These are phyloP conservation scores for Hansfordia pulvinata DNA, from an alignment of 2,329 filamentous ascomycete genomes.

Conservation along the genomic window DNA sequence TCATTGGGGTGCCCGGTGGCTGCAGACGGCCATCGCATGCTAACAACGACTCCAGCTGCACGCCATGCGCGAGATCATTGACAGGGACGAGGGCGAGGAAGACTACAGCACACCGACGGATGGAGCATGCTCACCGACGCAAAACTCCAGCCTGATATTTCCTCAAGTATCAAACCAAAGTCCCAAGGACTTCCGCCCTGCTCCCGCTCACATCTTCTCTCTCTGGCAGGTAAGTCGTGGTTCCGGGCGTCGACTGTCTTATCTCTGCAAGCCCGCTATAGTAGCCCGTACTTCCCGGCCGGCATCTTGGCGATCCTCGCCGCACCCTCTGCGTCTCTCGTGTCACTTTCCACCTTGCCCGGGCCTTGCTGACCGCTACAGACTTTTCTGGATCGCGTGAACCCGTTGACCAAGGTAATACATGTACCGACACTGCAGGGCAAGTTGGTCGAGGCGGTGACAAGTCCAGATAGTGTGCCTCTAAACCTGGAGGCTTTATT, in stretches of 20 bases:
- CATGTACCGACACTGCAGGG: conserved; percentile 59
- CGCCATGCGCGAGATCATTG: conserved; percentile 45
- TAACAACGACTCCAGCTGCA: conserved; percentile 26
- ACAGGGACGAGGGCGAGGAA: conserved; percentile 34
- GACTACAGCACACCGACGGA: conserved; percentile 27
- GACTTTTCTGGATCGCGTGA: conserved; percentile 58
- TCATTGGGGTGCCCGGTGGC: too few species aligned
- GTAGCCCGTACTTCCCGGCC: too few species aligned
- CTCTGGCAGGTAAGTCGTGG: too few species aligned
- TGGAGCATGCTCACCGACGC: conserved; percentile 31
- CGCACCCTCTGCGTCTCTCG: too few species aligned
- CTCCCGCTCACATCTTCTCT: conserved; percentile 50
- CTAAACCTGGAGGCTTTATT: conserved; percentile 47
- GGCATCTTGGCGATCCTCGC: too few species aligned
- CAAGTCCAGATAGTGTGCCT: conserved; percentile 38
- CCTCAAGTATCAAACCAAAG: conserved; percentile 24
- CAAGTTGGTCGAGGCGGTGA: conserved; percentile 48
- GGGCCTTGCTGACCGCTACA: too few species aligned
- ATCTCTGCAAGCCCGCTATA: too few species aligned
- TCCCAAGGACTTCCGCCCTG: conserved; percentile 44
- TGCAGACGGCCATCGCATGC: too few species aligned
- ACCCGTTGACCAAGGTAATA: conserved; percentile 43
- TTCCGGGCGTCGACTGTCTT: too few species aligned
- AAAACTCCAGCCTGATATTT: conserved; percentile 36
- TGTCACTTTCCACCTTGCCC: too few species aligned